These are phyloP conservation scores for Nadsonia starkeyi-henricii DNA, from an alignment of 1,139 yeast genomes.

Conservation along the genomic window DNA sequence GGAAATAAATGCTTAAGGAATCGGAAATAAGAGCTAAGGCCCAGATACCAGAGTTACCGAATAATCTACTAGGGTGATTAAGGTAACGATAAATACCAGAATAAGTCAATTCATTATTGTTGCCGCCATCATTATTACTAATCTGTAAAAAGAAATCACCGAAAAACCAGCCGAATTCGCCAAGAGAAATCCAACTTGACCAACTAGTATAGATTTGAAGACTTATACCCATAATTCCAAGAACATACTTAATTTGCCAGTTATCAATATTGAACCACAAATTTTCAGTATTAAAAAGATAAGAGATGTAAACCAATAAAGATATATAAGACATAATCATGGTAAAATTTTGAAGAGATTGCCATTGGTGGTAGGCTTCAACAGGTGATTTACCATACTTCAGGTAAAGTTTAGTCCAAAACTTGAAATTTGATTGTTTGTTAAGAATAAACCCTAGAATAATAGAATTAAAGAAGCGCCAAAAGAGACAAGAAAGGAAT, in stretches of 20 bases:
- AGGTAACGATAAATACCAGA: constrained; percentile 77
- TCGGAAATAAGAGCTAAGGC: constrained; percentile 57
- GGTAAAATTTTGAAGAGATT: constrained; percentile 45
- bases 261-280: constrained; percentile 13
- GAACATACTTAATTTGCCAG: constrained; percentile 42
- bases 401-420: constrained; percentile 54
- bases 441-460: constrained; percentile 41
- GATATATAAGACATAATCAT: constrained; percentile 32
- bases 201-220: constrained; percentile 62
- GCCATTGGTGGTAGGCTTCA: constrained; percentile 68
- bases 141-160: constrained; percentile 73
- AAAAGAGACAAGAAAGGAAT: constrained; percentile 35
- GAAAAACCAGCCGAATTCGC: constrained; percentile 81
- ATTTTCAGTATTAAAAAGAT: constrained; percentile 14
- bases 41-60: constrained; percentile 78
- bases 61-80: constrained; percentile 72
- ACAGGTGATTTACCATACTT: constrained; percentile 54
- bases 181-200: constrained; percentile 61
- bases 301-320: constrained; percentile 15
- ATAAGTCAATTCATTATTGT: constrained; percentile 39
- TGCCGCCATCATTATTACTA: constrained; percentile 14
- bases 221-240: constrained; percentile 40
- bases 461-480: constrained; percentile 41
- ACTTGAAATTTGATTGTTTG: constrained; percentile 48
- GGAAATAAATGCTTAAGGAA: constrained; percentile 37